Percentiles rank a stretch among this genome's conserved stretches.
Evolutionary conservation across 169 alveolate genomes (phyloP).

Genomic region (Babesia sp.): DNA sequence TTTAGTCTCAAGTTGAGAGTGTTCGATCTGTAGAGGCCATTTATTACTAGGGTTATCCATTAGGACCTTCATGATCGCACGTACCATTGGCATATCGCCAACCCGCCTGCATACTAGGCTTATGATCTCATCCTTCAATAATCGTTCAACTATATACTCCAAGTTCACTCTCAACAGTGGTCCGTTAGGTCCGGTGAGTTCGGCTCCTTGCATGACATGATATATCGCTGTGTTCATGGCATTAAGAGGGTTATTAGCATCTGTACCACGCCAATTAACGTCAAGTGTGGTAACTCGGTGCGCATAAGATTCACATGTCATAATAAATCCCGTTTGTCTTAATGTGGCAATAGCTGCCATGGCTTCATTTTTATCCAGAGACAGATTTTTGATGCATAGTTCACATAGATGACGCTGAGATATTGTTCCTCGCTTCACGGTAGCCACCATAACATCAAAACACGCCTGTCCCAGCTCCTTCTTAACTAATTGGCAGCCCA

Average conservation of each 20-base stretch:
- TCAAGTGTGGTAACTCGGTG: constrained; percentile 21
- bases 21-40: constrained; percentile 28
- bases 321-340: constrained; percentile 15
- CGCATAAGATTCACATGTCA: constrained; percentile 26
- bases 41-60: constrained; percentile 30
- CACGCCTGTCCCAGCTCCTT: constrained; percentile 27
- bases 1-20: not conserved
- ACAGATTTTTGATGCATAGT: not conserved
- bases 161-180: constrained; percentile 5
- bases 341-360: constrained; percentile 19
- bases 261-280: constrained; percentile 3
- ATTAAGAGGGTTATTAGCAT: constrained; percentile 18
- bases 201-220: constrained; percentile 42
- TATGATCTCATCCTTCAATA: constrained; percentile 52
- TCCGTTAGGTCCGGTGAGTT: constrained; percentile 31
- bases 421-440: constrained; percentile 44
- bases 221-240: constrained; percentile 33
- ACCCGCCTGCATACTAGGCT: constrained; percentile 48
- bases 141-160: not conserved
- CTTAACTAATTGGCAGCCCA: constrained; percentile 32
- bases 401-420: constrained; percentile 39
- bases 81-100: constrained; percentile 51
- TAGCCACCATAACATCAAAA: constrained; percentile 19
- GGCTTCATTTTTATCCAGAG: not conserved
- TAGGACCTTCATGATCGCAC: constrained; percentile 45